A percentile compares a stretch with the other conserved stretches of the same genome.
phyloP scores from a whole-genome alignment of 495 filamentous ascomycete species.

The Aspergillus baeticus region DNA sequence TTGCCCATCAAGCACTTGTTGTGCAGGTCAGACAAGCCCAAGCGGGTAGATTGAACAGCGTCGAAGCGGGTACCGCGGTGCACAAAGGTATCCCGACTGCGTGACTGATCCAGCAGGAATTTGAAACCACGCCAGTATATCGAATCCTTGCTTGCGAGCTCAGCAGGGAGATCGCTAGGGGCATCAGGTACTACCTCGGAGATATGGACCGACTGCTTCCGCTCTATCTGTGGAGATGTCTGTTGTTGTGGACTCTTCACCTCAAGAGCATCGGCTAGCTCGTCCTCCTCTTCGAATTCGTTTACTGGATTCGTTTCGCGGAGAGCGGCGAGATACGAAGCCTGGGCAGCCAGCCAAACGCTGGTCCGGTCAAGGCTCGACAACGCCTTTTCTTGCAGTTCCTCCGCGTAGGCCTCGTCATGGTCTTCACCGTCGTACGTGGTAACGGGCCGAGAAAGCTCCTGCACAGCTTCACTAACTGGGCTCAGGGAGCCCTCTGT shows the following conservation, averaged over 20 bases:
- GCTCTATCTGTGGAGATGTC: slow-evolving; percentile 30
- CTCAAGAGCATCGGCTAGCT: slow-evolving; percentile 32
- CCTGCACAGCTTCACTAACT: slow-evolving; percentile 32
- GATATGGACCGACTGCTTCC: slow-evolving; percentile 79
- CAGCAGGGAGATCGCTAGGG: slow-evolving; percentile 30
- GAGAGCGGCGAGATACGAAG: slow-evolving; percentile 72
- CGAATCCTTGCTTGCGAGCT: slow-evolving; percentile 59
- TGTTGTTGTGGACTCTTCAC: slow-evolving; percentile 20
- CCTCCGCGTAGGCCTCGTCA: slow-evolving; percentile 65
- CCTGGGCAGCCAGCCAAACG: slow-evolving; percentile 78
- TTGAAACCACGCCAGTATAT: slow-evolving; percentile 94
- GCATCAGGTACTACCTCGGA: slow-evolving; percentile 50
- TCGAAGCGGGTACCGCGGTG: slow-evolving; percentile 85
- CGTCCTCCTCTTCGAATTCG: background rate
- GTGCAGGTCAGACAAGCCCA: slow-evolving; percentile 61
- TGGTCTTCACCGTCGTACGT: slow-evolving; percentile 56
- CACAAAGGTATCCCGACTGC: slow-evolving; percentile 70
- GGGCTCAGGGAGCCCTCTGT: slow-evolving; percentile 28
- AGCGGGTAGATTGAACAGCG: slow-evolving; percentile 78
- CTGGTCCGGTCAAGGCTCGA: slow-evolving; percentile 75
- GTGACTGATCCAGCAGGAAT: slow-evolving; percentile 57
- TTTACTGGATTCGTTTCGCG: slow-evolving; percentile 58
- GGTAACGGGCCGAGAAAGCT: slow-evolving; percentile 30
- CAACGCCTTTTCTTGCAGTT: slow-evolving; percentile 62
- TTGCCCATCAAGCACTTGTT: slow-evolving; percentile 74